Evolutionary conservation across 169 alveolate genomes (phyloP), one percentile per base, ranked within the genome.

Genomic region (Plasmodium vinckei): DNA sequence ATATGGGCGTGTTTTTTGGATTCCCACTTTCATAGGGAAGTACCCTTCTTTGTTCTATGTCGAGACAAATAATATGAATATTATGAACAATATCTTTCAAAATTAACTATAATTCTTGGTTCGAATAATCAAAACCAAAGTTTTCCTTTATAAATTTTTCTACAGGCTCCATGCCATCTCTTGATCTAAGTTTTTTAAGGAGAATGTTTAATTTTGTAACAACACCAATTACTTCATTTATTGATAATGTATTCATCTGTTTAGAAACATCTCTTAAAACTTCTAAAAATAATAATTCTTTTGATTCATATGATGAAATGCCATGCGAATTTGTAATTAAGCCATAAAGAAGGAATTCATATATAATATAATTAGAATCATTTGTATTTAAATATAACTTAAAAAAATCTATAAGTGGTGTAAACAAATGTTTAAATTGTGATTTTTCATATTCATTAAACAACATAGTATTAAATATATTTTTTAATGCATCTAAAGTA

Each of bases 141-240:
- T 75, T 51, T 5, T 39, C 53, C 33, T 51, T 60, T 21, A 61
- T 59, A 54, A 63, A 75, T 5, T 75, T 73, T 69, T 61, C 64
- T 1, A 75, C 73, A 56, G 63, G 88, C 9, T 10, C 21, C 13
- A 75, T 75, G 25, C 63, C 88, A 21, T 75, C 88, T 54, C 88
- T 75, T 27, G 88, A 75, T 39, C 88, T 75, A 21, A 75, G 73
- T 75, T 75, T 75, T 67, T 75, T 75, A 10, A 75, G 75, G 4
- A 75, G 13, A 3, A 75, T 75, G 21, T 75, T 75, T 54, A 75
- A 42, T 23, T 63, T 75, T 17, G 75, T 75, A 63, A 75, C 88
- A 7, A 75, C 12, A 12, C 17, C 65, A 13, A 75, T 42, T 5
- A 75, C 77, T 49, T 75, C 59, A 25, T 21, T 56, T 5, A 75